Conservation (phyloP, 192 early-diverging fungal genomes). For the Umbelopsis isabellina region DNA sequence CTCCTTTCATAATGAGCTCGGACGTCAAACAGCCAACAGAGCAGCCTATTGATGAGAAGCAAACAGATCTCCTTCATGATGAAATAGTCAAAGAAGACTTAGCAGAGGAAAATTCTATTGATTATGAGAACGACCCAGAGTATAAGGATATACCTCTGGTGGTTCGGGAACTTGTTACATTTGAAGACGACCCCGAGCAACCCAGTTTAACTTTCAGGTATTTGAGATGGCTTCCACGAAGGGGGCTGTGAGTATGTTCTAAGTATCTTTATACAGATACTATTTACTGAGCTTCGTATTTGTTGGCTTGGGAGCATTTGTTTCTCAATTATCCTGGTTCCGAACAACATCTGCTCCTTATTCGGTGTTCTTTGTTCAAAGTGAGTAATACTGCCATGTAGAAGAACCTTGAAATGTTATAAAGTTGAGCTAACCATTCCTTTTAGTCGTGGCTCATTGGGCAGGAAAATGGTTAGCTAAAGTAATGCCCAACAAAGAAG, state of each 20-base stretch:
- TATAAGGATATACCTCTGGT: slow-evolving; percentile 35
- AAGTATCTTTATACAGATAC: slow-evolving; percentile 15
- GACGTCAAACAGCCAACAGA: not conserved
- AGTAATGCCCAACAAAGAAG: slow-evolving; percentile 56
- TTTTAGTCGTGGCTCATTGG: slow-evolving; percentile 40
- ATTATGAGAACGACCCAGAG: slow-evolving; percentile 10
- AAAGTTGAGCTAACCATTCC: not conserved
- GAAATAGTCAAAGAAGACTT: slow-evolving; percentile 4
- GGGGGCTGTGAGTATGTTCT: not conserved
- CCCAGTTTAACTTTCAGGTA: slow-evolving; percentile 48
- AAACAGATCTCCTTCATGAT: not conserved
- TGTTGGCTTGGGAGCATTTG: slow-evolving; percentile 40
- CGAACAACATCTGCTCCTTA: slow-evolving; percentile 45
- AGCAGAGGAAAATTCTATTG: not conserved
- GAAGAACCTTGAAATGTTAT: not conserved
- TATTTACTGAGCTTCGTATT: slow-evolving; percentile 43
- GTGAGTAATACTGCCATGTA: not conserved
- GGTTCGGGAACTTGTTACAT: slow-evolving; percentile 44
- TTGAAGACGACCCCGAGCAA: slow-evolving; percentile 45
- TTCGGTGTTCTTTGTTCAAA: slow-evolving; percentile 50
- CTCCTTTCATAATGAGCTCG: not conserved
- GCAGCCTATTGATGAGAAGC: not conserved
- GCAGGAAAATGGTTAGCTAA: slow-evolving; percentile 68
- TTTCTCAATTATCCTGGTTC: slow-evolving; percentile 47
- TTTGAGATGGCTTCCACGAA: not conserved